Evolutionary conservation across 441 rosid genomes (phyloP).

Genomic region (Gossypium aridum): DNA sequence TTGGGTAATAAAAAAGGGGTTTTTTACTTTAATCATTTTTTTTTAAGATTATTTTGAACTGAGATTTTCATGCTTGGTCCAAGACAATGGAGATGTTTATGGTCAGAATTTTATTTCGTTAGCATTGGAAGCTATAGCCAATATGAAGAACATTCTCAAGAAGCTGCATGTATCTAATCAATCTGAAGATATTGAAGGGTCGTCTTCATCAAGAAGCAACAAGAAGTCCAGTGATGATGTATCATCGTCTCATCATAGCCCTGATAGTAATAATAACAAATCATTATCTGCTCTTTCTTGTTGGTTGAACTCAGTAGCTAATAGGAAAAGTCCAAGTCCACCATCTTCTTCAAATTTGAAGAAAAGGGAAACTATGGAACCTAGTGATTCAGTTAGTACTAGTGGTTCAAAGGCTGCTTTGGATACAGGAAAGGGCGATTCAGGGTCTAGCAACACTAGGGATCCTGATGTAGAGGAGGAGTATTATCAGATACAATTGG

Average conservation of each 20-base stretch:
- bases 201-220: conserved; percentile 46
- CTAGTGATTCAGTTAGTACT: conserved; percentile 32
- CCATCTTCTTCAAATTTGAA: conserved; percentile 57
- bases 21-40: neutral
- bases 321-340: conserved; percentile 58
- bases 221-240: conserved; percentile 30
- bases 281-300: conserved; percentile 68
- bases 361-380: conserved; percentile 36
- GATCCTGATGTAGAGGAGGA: conserved; percentile 90
- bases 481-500: conserved; percentile 89
- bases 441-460: conserved; percentile 45
- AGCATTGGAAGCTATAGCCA: conserved; percentile 33
- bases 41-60: conserved; percentile 12
- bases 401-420: conserved; percentile 37
- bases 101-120: conserved; percentile 51
- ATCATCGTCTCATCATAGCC: conserved; percentile 34
- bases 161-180: conserved; percentile 69
- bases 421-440: conserved; percentile 45
- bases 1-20: conserved; percentile 10
- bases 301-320: conserved; percentile 76
- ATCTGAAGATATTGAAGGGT: conserved; percentile 55
- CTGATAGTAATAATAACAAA: conserved; percentile 37
- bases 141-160: conserved; percentile 86
- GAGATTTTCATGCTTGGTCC: conserved; percentile 53
- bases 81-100: conserved; percentile 66